Base-by-base conservation (phyloP, 1,139 yeast species). In the Candida anutae region DNA sequence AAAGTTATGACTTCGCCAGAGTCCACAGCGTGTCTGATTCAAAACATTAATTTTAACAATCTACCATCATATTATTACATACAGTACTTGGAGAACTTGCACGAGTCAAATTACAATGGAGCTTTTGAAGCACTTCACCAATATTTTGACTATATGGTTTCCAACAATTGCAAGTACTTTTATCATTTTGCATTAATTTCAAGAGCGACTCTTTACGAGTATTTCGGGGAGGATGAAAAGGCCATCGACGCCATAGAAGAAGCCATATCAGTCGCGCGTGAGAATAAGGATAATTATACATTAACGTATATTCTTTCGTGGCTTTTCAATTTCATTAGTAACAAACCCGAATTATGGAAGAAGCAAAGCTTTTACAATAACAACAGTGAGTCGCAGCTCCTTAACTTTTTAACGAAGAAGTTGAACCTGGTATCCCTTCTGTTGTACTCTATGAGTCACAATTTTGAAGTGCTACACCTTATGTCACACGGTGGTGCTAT, bases 251-350 rank as follows among this genome's bases (percentile, higher is more conserved):
- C 94, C 1, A 81, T 87, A 4, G 85, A 81, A 39, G 96, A 87
- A 46, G 93, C 96, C 0, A 80, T 87, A 3, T 66, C 83, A 4
- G 88, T 87, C 2, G 95, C 95, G 0, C 61, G 96, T 40, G 95
- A 87, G 44, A 79, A 82, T 42, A 78, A 77, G 38, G 95, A 87
- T 48, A 66, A 73, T 34, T 59, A 68, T 9, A 83, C 94, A 13
- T 59, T 87, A 22, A 80, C 85, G 11, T 78, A 77, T 39, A 69
- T 87, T n/a, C 57, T 85, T 25, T 70, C 88, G 6, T 84, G 95
- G 94, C 59, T 85, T 1, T 77, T 77, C 44, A 72, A 77, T 36
- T 82, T 82, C 38, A 63, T 83, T 46, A 74, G 74, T 35, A 70
- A 72, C 36, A 69, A 77, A 38, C 94, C 95, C 0, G 64, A 70